A percentile compares a stretch with the other conserved stretches of the same genome.
phyloP scores from a whole-genome alignment of 2,329 filamentous ascomycete genomes.

The Tolypocladium endophyticum region DNA sequence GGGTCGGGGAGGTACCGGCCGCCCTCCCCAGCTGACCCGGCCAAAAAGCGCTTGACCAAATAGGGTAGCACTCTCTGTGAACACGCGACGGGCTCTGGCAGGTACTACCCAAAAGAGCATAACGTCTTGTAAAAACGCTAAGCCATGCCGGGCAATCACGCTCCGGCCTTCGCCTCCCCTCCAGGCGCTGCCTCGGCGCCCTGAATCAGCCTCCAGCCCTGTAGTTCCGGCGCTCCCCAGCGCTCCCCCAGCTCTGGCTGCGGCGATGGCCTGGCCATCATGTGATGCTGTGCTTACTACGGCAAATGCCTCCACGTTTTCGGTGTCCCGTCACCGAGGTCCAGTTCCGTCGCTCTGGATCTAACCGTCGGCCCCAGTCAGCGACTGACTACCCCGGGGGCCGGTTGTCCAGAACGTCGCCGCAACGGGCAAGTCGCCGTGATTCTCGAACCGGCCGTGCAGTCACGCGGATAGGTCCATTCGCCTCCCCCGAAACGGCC shows the following conservation, averaged over 20 bases:
- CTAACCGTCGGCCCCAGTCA: background rate
- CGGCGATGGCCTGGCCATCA: background rate
- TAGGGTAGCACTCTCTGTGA: background rate
- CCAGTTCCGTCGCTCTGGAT: background rate
- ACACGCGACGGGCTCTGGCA: background rate
- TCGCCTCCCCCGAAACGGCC: background rate
- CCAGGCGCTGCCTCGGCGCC: background rate
- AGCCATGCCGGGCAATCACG: background rate
- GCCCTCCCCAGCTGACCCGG: slow-evolving; percentile 1
- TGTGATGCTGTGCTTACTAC: background rate
- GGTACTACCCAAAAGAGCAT: background rate
- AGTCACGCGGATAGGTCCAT: background rate
- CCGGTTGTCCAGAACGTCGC: background rate
- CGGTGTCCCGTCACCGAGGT: background rate
- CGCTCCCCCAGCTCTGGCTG: background rate
- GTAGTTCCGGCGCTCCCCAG: background rate
- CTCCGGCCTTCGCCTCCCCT: background rate
- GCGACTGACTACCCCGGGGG: background rate
- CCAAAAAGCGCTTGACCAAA: background rate
- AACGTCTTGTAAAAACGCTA: background rate
- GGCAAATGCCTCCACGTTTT: background rate
- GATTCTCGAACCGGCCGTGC: background rate
- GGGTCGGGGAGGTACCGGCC: slow-evolving; percentile 3
- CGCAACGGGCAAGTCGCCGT: background rate
- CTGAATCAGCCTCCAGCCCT: background rate